Evolutionary conservation across 176 grass and related monocot species (phyloP), one percentile per base, ranked within the genome.

Genomic region (Zoysia pacifica): DNA sequence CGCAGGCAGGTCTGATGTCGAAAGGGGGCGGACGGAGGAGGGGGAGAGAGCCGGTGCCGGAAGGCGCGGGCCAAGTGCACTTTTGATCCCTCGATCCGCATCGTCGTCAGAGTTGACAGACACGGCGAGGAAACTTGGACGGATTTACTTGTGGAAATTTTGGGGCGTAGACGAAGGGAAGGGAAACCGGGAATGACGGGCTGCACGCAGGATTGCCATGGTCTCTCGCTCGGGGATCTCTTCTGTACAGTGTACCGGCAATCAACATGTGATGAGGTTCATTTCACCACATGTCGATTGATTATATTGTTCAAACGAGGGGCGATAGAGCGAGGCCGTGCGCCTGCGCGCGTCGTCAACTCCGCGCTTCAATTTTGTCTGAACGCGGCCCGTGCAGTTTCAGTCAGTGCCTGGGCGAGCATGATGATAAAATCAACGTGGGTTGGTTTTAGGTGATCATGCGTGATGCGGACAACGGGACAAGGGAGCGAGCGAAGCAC

Each of bases 221-320:
- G 39, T 56, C 53, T 1, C 53, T 28, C 28, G 28, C 28, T 28
- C 28, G 28, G 28, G 28, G 28, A 28, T 28, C 28, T 28, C 28
- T 28, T 28, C 28, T 28, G 28, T 28, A 28, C 28, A 28, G 28
- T 28, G 28, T 28, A 28, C 28, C 28, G 28, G 28, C 28, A 28
- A 28, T 28, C 28, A 28, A 28, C 28, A 28, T 28, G 28, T 28
- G 28, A 28, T 28, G 69, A 73, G 61, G 80, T 82, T 64, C 80
- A 82, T 82, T 66, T 74, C 80, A 74, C 49, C 80, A 82, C 80
- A 55, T 82, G 70, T 2, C 9, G n/a, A 3, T n/a, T 53, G 51
- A 15, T 52, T 14, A 14, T 14, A 10, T 49, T 10, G 11, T 49
- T 9, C 16, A 52, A 53, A 53, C 13, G 12, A 50, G 48, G 0